phyloP scores from a whole-genome alignment of 2,329 filamentous ascomycete genomes.

The Neofusicoccum umdonicola region DNA sequence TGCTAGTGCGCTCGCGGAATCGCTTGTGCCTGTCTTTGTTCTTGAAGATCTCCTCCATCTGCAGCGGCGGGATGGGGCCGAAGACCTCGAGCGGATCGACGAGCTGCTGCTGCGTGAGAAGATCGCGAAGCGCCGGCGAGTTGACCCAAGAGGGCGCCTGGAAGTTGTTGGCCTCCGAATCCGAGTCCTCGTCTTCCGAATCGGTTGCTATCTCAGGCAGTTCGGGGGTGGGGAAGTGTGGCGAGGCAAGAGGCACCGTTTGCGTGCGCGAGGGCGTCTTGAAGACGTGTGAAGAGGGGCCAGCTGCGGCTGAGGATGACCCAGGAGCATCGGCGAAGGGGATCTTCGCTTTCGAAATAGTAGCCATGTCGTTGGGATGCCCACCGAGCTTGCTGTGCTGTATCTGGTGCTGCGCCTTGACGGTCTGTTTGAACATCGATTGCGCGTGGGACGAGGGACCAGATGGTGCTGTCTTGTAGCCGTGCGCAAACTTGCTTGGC shows the following conservation, averaged over 20 bases:
- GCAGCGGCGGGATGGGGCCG: slow-evolving; percentile 79
- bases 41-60: slow-evolving; percentile 97
- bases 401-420: slow-evolving; percentile 64
- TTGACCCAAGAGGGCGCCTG: slow-evolving; percentile 81
- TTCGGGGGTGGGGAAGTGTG: slow-evolving; percentile 84
- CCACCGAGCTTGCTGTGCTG: slow-evolving; percentile 62
- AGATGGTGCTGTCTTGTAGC: slow-evolving; percentile 60
- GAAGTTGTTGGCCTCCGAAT: slow-evolving; percentile 42
- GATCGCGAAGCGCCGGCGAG: slow-evolving; percentile 73
- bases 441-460: slow-evolving; percentile 44
- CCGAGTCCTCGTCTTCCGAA: slow-evolving; percentile 75
- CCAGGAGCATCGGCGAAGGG: slow-evolving; percentile 75
- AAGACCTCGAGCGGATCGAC: slow-evolving; percentile 85
- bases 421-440: slow-evolving; percentile 62
- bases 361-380: slow-evolving; percentile 79
- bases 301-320: slow-evolving; percentile 21
- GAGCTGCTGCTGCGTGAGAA: slow-evolving; percentile 77
- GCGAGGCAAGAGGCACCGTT: slow-evolving; percentile 70
- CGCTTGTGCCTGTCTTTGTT: slow-evolving; percentile 82
- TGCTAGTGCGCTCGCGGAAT: slow-evolving; percentile 87
- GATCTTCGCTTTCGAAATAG: slow-evolving; percentile 83
- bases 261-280: slow-evolving; percentile 63
- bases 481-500: slow-evolving; percentile 61
- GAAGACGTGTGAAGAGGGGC: slow-evolving; percentile 40
- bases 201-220: slow-evolving; percentile 95